Base-by-base conservation (phyloP, 2,329 filamentous ascomycete genomes). In the Lithohypha guttulata region DNA sequence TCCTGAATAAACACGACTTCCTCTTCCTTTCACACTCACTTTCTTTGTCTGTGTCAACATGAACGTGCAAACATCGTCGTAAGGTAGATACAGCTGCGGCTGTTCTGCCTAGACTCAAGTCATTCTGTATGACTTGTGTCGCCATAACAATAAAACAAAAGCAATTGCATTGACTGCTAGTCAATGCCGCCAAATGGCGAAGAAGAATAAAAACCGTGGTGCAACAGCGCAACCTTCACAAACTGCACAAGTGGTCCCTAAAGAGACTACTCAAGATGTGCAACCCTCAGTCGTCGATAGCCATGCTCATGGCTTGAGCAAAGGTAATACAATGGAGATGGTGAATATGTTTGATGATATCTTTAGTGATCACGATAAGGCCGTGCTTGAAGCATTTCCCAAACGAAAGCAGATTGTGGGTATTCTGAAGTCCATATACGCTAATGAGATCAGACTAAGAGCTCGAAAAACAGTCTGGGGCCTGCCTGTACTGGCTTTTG, bases 181-280 rank as follows among this genome's bases (percentile, higher is more conserved):
- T n/a, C 17, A 13, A 34, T 7, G n/a, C n/a, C n/a, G n/a, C n/a
- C n/a, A n/a, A 6, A 40, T 40, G 37, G 37, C 37, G 10, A 33
- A 33, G 20, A 40, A 40, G 15, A 39, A 39, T 17, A 29, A 29
- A 19, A 31, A 27, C n/a, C 14, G 23, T 19, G 20, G 18, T 13
- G 18, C 19, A 21, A 5, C 18, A 10, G 13, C 23, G 11, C 9
- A 29, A 18, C 27, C 26, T 11, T 30, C 27, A 23, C 26, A 15
- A 28, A 8, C 35, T 14, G 3, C 11, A 9, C 26, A 28, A 7
- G 15, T 17, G 3, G 15, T 10, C 11, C 2, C 26, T n/a, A 31
- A 31, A 13, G 13, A 14, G 15, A 17, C 15, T 13, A 13, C 10
- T 29, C 19, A n/a, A 3, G 8, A 18, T 22, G 17, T 3, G 27